Evolutionary conservation across 371 early-diverging fungal genomes (phyloP), one percentile per base, ranked within the genome.

Genomic region (Apophysomyces elegans): DNA sequence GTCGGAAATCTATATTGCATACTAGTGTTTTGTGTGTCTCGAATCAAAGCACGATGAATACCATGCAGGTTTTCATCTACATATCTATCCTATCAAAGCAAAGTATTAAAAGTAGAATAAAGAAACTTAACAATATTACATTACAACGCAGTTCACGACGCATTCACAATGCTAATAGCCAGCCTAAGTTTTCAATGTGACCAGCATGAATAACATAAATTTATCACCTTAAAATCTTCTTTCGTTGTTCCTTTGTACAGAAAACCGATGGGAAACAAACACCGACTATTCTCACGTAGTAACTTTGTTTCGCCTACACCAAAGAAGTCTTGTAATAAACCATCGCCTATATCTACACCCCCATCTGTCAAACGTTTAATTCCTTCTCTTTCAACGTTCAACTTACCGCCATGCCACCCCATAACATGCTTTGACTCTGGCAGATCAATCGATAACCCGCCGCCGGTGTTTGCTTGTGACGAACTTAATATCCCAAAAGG

Each of bases 311-410:
- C 54, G 11, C 54, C 54, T 21, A 26, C 21, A 8, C 5, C 21
- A 21, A 7, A 21, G 7, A 16, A 21, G 7, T 50, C 54, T 50
- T 26, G 16, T 11, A 50, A 50, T 21, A 11, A 21, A 18, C 21
- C 54, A 5, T 21, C 54, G 21, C 21, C 54, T 5, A 1, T 56
- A 18, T n/a, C 57, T 56, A 9, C 61, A 37, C 18, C 60, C 1
- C 69, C 72, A 13, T 62, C 74, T 13, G 61, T 79, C 13, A 79
- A 76, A 54, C 65, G 63, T 13, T 58, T 76, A 12, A 73, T 79
- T 58, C 79, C 79, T 16, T 79, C 79, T 1, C 37, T 79, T 0
- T 79, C 79, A 7, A 59, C 67, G 37, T 67, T 79, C 37, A 72
- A 76, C 59, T 56, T 75, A 13, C 74, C 79, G 2, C 21, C 54